A percentile compares a stretch with the other conserved stretches of the same genome.
These are phyloP conservation scores for Scorias spongiosa DNA, from an alignment of 2,329 filamentous ascomycete species.

Conservation along the genomic window DNA sequence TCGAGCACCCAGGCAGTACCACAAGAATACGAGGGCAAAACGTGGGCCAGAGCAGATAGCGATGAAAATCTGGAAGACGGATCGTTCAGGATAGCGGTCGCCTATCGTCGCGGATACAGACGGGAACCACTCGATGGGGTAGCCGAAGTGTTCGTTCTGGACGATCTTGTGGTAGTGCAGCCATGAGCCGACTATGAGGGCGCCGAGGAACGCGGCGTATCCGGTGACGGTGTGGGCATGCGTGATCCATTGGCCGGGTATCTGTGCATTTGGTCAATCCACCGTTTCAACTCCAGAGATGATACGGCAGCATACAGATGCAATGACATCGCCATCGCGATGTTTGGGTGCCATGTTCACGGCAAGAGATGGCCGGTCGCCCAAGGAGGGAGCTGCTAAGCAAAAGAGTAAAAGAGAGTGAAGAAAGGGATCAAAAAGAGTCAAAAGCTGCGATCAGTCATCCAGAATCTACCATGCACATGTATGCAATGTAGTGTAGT, in stretches of 20 bases:
- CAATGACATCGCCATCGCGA: slow-evolving; percentile 47
- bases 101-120: slow-evolving; percentile 63
- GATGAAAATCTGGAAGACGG: slow-evolving; percentile 95
- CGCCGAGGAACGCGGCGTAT: slow-evolving; percentile 76
- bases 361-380: neutral
- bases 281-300: no score
- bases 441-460: no score
- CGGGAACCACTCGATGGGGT: slow-evolving; percentile 32
- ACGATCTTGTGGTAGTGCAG: slow-evolving; percentile 97
- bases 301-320: slow-evolving; percentile 32
- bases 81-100: slow-evolving; percentile 90
- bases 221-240: slow-evolving; percentile 74
- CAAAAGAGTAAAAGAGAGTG: no score
- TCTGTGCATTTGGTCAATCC: slow-evolving; percentile 7
- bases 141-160: slow-evolving; percentile 66
- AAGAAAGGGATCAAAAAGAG: no score
- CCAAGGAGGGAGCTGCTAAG: no score
- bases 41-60: slow-evolving; percentile 90
- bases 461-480: no score
- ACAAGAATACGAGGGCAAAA: slow-evolving; percentile 78
- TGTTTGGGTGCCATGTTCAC: slow-evolving; percentile 42
- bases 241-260: slow-evolving; percentile 83
- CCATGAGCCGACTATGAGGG: slow-evolving; percentile 58
- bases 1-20: slow-evolving; percentile 75
- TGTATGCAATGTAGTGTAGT: no score